phyloP scores from a whole-genome alignment of 169 alveolate genomes.

The Plasmodium gallinaceum region DNA sequence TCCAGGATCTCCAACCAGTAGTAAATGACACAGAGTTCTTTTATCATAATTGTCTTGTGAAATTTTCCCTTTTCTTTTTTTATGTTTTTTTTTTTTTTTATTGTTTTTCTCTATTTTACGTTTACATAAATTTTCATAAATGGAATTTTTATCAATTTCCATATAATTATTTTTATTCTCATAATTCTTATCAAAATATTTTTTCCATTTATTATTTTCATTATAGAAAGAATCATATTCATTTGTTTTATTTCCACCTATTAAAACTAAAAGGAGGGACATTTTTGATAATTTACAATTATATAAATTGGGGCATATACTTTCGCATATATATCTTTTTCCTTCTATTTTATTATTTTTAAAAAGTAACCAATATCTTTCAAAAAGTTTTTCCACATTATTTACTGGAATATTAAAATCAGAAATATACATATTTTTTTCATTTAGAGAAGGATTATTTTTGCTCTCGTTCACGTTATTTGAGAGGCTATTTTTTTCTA shows the following conservation, averaged over 20 bases:
- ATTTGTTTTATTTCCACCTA: constrained; percentile 54
- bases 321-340: constrained; percentile 58
- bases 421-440: background rate
- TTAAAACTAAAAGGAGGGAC: constrained; percentile 39
- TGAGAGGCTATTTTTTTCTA: background rate
- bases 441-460: background rate
- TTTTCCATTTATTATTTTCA: constrained; percentile 63
- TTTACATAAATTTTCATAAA: constrained; percentile 25
- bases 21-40: constrained; percentile 88
- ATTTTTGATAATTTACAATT: constrained; percentile 66
- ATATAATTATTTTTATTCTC: constrained; percentile 8
- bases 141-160: background rate
- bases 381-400: constrained; percentile 19
- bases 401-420: background rate
- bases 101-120: background rate
- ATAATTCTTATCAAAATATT: constrained; percentile 20
- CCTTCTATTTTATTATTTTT: constrained; percentile 66
- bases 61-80: constrained; percentile 3
- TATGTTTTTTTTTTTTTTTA: background rate
- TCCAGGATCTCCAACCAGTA: constrained; percentile 96
- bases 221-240: constrained; percentile 58
- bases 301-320: constrained; percentile 70
- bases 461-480: background rate
- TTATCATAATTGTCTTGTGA: constrained; percentile 47
- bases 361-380: constrained; percentile 62